These are phyloP conservation scores for Candida odintsovae DNA, from an alignment of 805 yeast species.

Conservation along the genomic window DNA sequence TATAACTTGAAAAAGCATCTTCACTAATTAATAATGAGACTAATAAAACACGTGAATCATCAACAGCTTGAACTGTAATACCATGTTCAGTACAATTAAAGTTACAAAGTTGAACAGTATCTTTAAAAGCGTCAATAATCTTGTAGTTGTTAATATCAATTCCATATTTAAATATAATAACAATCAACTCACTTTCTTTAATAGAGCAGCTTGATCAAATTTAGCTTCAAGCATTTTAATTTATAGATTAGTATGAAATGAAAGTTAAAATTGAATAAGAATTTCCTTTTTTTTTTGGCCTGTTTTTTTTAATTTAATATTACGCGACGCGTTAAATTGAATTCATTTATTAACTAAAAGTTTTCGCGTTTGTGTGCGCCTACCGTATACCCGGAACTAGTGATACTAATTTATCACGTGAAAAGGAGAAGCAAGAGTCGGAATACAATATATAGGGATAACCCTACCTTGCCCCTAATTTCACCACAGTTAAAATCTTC, in stretches of 20 bases:
- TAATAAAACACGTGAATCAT: conserved; percentile 90
- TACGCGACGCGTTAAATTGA: no score
- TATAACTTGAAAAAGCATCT: conserved; percentile 83
- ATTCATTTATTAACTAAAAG: no score
- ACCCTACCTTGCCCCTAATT: not conserved
- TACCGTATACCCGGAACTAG: no score
- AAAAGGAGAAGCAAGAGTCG: not conserved
- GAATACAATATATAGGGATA: no score
- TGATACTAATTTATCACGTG: no score
- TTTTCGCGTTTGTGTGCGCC: no score
- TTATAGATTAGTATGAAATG: not conserved
- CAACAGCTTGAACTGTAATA: conserved; percentile 94
- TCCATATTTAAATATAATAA: not conserved
- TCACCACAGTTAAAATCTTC: not conserved
- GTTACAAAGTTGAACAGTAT: conserved; percentile 91
- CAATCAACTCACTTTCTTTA: conserved; percentile 57
- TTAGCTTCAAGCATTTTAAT: conserved; percentile 88
- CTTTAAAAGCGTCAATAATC: conserved; percentile 91
- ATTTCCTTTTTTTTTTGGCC: no score
- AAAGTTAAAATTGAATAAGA: no score
- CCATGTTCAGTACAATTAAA: conserved; percentile 96
- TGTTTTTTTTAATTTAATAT: no score
- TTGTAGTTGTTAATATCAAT: no score
- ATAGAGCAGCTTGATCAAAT: conserved; percentile 85
- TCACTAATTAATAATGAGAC: conserved; percentile 84